phyloP scores from a whole-genome alignment of 768 basidiomycete genomes.

The Lyophyllum decastes region DNA sequence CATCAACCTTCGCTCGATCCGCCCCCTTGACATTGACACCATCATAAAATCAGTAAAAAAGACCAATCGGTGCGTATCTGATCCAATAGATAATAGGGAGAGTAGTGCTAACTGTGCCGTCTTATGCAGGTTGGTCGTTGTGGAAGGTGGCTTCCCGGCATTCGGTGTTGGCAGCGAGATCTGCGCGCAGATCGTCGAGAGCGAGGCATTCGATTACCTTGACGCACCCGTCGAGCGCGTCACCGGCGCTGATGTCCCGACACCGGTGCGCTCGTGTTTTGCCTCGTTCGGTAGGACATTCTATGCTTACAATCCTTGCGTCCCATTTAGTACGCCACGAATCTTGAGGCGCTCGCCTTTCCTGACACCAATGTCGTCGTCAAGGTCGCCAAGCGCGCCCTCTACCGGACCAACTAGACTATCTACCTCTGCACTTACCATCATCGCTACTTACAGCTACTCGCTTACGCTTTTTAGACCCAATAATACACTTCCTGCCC shows the following conservation, averaged over 20 bases:
- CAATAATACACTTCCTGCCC: conserved; percentile 10
- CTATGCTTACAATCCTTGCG: conserved; percentile 4
- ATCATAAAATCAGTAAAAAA: conserved; percentile 98
- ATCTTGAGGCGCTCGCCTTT: conserved; percentile 90
- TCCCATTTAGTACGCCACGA: conserved; percentile 74
- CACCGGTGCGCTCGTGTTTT: conserved; percentile 65
- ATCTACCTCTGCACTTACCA: neutral
- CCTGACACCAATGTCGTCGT: conserved; percentile 88
- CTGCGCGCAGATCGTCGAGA: conserved; percentile 96
- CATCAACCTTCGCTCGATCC: conserved; percentile 94
- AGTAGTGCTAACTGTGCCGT: neutral
- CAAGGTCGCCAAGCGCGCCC: conserved; percentile 93
- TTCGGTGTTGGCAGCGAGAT: conserved; percentile 99
- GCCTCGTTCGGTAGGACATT: conserved; percentile 1
- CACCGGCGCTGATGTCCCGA: conserved; percentile 97
- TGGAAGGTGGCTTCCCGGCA: conserved; percentile 97
- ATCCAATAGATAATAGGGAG: neutral
- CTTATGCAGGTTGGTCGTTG: conserved; percentile 74
- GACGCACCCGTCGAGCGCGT: conserved; percentile 98
- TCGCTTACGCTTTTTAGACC: conserved; percentile 8
- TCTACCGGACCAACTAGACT: conserved; percentile 83
- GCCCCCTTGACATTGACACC: conserved; percentile 96
- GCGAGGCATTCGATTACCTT: conserved; percentile 96
- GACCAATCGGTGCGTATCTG: conserved; percentile 80
- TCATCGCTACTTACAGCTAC: neutral